phyloP scores from a whole-genome alignment of 306 rosid genomes.

The Begonia fuchsioides region DNA sequence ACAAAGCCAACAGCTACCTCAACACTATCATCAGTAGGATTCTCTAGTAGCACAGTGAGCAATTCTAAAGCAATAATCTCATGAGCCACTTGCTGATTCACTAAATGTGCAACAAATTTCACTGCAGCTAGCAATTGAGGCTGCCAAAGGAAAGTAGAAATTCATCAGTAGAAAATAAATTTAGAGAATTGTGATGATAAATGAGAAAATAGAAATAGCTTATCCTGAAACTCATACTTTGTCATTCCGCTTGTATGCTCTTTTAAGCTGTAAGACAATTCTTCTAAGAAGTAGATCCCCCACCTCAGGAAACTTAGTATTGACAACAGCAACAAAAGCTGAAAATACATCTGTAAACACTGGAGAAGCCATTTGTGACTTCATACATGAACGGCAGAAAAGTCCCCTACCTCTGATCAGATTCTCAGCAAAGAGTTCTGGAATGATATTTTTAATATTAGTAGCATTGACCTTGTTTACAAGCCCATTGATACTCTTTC shows the following conservation, averaged over 20 bases:
- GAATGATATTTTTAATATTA: constrained; percentile 73
- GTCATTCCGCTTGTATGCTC: constrained; percentile 91
- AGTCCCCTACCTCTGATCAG: constrained; percentile 86
- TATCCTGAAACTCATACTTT: constrained; percentile 27
- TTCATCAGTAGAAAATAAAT: constrained; percentile 1
- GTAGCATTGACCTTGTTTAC: constrained; percentile 92
- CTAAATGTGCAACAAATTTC: constrained; percentile 83
- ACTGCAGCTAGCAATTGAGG: constrained; percentile 91
- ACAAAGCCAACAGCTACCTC: constrained; percentile 99
- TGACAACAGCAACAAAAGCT: constrained; percentile 82
- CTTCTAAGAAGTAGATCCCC: constrained; percentile 82
- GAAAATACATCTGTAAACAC: constrained; percentile 88
- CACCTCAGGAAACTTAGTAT: constrained; percentile 85
- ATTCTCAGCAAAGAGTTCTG: constrained; percentile 68
- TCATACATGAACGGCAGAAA: constrained; percentile 90
- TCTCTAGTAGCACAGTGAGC: constrained; percentile 77
- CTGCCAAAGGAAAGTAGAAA: constrained; percentile 23
- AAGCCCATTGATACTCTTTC: constrained; percentile 88
- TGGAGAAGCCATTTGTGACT: constrained; percentile 93
- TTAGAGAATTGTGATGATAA: not conserved
- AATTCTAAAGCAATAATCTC: constrained; percentile 84
- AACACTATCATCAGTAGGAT: constrained; percentile 88
- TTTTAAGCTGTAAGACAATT: constrained; percentile 77
- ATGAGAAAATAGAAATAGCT: constrained; percentile 1
- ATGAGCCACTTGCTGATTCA: constrained; percentile 86